Evolutionary conservation across 2,329 filamentous ascomycete genomes (phyloP).

Genomic region (Colletotrichum godetiae): DNA sequence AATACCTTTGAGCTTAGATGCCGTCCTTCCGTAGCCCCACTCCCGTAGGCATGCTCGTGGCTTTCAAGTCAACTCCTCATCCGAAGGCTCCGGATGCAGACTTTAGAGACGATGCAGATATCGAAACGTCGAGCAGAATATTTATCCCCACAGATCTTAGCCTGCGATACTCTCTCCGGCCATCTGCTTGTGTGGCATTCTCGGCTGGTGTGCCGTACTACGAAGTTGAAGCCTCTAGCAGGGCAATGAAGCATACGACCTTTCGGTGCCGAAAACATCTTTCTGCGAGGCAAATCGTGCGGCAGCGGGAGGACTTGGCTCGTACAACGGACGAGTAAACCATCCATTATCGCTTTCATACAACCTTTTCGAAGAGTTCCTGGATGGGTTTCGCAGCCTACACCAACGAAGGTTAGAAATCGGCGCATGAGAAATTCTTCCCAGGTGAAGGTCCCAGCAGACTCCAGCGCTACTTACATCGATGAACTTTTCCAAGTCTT

Average conservation of each 20-base stretch:
- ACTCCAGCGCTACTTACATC: conserved; percentile 67
- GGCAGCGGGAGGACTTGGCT: not conserved
- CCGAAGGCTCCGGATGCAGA: not conserved
- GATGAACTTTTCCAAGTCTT: conserved; percentile 93
- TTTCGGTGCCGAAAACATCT: not conserved
- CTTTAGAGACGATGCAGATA: not conserved
- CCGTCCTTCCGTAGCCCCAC: not conserved
- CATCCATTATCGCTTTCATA: conserved; percentile 46
- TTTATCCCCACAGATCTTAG: not conserved
- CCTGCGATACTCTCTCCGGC: not conserved
- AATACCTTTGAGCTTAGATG: not conserved
- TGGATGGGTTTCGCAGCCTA: conserved; percentile 90
- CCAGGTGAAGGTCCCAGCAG: not conserved
- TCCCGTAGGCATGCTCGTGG: not conserved
- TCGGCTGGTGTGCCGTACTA: not conserved
- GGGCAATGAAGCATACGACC: not conserved
- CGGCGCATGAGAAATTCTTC: too few relatives aligned
- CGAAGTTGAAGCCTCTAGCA: not conserved
- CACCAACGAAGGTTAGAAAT: conserved; percentile 36
- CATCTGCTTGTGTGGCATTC: not conserved
- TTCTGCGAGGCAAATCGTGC: not conserved
- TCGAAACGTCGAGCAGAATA: not conserved
- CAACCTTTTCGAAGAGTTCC: conserved; percentile 83
- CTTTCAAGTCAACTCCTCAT: not conserved
- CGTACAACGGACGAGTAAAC: not conserved